Base-by-base conservation (phyloP, 1,139 yeast species). In the Taphrina betulina region DNA sequence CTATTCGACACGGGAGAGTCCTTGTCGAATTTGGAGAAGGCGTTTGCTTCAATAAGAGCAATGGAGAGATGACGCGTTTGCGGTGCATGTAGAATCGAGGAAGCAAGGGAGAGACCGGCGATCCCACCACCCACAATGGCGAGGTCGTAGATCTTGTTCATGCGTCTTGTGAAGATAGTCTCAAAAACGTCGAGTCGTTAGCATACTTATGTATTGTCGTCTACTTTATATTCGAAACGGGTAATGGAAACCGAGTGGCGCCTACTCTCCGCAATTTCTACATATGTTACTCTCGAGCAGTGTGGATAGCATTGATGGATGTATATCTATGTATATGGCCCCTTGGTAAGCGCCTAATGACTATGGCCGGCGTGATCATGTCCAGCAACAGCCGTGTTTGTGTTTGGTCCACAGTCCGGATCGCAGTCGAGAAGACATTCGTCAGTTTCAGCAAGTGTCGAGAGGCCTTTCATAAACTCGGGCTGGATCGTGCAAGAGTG, bases 111-210 rank as follows among this genome's bases (percentile, higher is more conserved):
- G 57, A 92, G 72, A 0, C 99, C 99, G 0, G 98, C 97, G 0
- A 97, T 96, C 0, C 99, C 99, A 4, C 95, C 98, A 23, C 99
- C 99, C 45, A 94, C 85, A 58, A 92, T 85, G 10, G 87, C 83
- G 22, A 94, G 81, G 68, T 92, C 99, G 53, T 64, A 63, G 14
- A 59, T 12, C 22, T 56, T 40, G 16, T 40, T 28, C 44, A 40
- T 40, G 31, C 10, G n/a, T n/a, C n/a, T n/a, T n/a, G n/a, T n/a
- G n/a, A n/a, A n/a, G n/a, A n/a, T n/a, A n/a, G n/a, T n/a, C n/a
- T n/a, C n/a, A n/a, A n/a, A n/a, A n/a, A n/a, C n/a, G n/a, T n/a
- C n/a, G n/a, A n/a, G n/a, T n/a, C n/a, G n/a, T n/a, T n/a, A n/a
- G n/a, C n/a, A n/a, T n/a, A n/a, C n/a, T n/a, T n/a, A n/a, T n/a